These are phyloP conservation scores for Fusarium napiforme DNA, from an alignment of 2,329 filamentous ascomycete species.

Conservation along the genomic window DNA sequence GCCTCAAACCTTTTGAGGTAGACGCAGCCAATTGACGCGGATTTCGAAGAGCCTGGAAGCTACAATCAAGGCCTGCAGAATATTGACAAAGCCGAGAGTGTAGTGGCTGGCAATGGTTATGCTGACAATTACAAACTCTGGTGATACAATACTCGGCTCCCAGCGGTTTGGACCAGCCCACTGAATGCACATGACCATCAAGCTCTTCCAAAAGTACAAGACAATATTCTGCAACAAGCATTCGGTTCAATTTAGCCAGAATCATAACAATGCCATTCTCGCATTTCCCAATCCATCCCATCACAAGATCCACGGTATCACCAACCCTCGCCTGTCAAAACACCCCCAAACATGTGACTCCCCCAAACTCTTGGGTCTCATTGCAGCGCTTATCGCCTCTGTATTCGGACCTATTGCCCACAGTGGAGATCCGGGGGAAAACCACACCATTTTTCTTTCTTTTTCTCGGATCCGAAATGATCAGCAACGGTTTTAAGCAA, in stretches of 20 bases:
- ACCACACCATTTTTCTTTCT: neutral
- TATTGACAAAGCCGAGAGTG: accelerated
- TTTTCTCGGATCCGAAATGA: constrained; percentile 19
- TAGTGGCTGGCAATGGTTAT: accelerated
- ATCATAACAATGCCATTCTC: neutral
- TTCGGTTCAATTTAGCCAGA: constrained; percentile 17
- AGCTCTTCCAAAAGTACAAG: neutral
- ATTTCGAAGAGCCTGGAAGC: no score
- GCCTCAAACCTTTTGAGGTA: no score
- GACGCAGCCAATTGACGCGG: no score
- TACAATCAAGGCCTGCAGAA: no score
- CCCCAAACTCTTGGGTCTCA: constrained; percentile 11
- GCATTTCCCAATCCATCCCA: neutral
- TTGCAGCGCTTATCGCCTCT: constrained; percentile 25
- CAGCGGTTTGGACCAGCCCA: neutral
- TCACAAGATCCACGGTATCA: constrained; percentile 4
- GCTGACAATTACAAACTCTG: neutral
- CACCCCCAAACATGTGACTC: constrained; percentile 8
- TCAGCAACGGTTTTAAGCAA: neutral
- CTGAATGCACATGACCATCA: neutral
- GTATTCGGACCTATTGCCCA: constrained; percentile 25
- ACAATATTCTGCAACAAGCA: neutral
- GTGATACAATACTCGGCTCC: neutral
- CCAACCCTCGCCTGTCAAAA: neutral
- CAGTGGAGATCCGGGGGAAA: constrained; percentile 31